Evolutionary conservation across 805 yeast species (phyloP).

Genomic region (Lipomyces yamadae): DNA sequence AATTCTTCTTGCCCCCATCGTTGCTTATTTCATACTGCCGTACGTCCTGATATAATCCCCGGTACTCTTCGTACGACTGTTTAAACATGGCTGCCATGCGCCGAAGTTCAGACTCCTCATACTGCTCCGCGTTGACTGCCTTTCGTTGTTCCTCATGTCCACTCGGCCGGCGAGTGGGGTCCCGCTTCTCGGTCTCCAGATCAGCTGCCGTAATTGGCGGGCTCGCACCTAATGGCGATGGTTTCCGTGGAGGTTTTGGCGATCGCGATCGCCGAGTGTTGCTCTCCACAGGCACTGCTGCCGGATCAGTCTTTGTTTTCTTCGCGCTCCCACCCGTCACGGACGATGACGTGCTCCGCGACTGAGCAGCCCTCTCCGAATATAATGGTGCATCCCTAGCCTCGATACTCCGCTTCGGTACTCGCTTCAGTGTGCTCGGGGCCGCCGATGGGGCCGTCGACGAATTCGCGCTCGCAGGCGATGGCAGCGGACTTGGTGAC

Average conservation of each 20-base stretch:
- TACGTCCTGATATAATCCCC: slow-evolving; percentile 24
- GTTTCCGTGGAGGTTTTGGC: slow-evolving; percentile 32
- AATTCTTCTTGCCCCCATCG: slow-evolving; percentile 8
- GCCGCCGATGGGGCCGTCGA: neutral
- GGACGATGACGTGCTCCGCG: neutral
- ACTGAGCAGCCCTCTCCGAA: neutral
- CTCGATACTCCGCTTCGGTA: neutral
- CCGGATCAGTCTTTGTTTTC: neutral
- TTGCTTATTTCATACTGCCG: slow-evolving; percentile 22
- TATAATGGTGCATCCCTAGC: neutral
- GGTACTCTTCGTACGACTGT: slow-evolving; percentile 29
- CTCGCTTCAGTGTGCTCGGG: neutral
- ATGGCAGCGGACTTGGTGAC: neutral
- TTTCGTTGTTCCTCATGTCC: neutral
- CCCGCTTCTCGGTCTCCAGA: slow-evolving; percentile 14
- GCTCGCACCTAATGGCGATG: slow-evolving; percentile 35
- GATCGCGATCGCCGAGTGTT: slow-evolving; percentile 3
- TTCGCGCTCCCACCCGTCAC: neutral
- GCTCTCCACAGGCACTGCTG: neutral
- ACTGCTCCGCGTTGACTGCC: neutral
- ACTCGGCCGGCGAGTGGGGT: slow-evolving; percentile 1
- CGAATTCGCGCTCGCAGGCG: neutral
- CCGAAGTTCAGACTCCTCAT: slow-evolving; percentile 28
- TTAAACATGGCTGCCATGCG: slow-evolving; percentile 29
- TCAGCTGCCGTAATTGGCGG: slow-evolving; percentile 33